A percentile compares a stretch with the other conserved stretches of the same genome.
These are phyloP conservation scores for Sporothrix protearum DNA, from an alignment of 2,329 filamentous ascomycete species.

Conservation along the genomic window DNA sequence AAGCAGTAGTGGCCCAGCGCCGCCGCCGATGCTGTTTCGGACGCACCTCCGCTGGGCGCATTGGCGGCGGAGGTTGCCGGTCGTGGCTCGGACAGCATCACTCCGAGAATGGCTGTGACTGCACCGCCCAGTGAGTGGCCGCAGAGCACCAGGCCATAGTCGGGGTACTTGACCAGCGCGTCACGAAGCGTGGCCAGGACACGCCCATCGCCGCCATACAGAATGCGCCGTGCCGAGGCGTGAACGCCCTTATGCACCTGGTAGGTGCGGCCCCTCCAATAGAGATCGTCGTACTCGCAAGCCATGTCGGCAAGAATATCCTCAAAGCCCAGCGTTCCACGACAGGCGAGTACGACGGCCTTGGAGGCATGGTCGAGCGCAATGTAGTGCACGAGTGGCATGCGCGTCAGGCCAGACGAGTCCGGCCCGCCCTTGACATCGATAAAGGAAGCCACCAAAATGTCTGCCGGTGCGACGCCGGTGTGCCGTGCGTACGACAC, in stretches of 20 bases:
- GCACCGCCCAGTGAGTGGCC: conserved; percentile 68
- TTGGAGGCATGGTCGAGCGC: conserved; percentile 68
- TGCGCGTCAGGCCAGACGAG: conserved; percentile 59
- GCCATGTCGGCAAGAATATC: conserved; percentile 71
- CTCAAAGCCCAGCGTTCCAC: conserved; percentile 69
- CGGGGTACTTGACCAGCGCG: conserved; percentile 62
- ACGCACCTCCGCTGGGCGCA: neutral
- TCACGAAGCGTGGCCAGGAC: conserved; percentile 64
- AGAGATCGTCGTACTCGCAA: conserved; percentile 65
- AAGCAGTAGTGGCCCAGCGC: conserved; percentile 32
- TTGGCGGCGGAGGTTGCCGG: conserved; percentile 41
- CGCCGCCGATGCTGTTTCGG: conserved; percentile 37
- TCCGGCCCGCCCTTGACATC: conserved; percentile 66
- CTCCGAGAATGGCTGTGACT: conserved; percentile 66
- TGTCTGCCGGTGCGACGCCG: conserved; percentile 53
- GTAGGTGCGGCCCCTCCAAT: conserved; percentile 61
- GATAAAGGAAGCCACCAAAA: conserved; percentile 67
- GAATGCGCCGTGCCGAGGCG: conserved; percentile 63
- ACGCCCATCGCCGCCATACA: conserved; percentile 64
- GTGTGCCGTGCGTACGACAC: conserved; percentile 63
- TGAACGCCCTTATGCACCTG: conserved; percentile 73
- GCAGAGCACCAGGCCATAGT: conserved; percentile 67
- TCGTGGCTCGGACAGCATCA: conserved; percentile 63
- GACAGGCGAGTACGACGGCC: conserved; percentile 68
- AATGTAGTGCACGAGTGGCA: conserved; percentile 70